Evolutionary conservation across 352 stramenopile genomes (phyloP), one percentile per base, ranked within the genome.

Genomic region (Pythium brachiatum): DNA sequence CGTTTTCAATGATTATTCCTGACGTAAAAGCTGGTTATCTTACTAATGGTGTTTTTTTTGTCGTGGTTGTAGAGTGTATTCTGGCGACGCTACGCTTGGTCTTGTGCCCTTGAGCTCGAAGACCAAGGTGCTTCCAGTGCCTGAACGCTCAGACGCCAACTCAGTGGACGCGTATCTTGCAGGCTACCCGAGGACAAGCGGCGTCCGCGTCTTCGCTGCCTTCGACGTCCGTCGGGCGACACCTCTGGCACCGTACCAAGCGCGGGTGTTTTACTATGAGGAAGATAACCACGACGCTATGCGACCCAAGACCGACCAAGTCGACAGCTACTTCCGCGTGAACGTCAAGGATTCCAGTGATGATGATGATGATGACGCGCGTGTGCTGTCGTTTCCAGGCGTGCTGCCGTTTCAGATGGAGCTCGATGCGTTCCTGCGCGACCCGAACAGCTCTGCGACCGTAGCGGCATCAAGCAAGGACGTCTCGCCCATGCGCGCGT

Each of bases 371-470:
- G 69, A 64, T 21, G 36, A 44, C 5, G 13, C 53, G 13, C 47
- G 61, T 3, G 51, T 43, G 16, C 18, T 74, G 15, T 43, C 46
- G 0, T 84, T 89, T 21, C 81, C 83, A 0, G 75, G 75, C 25
- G 64, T 83, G 15, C 52, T 92, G 12, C 70, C 75, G 27, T 75
- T 90, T 27, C 78, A 89, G 51, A 76, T 87, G 63, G 57, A 86
- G 8, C 32, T 80, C 7, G 85, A 90, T 25, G 58, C 62, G 52
- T 80, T 88, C 31, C 58, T 90, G 0, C 77, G 77, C 18, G 8
- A 21, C 16, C 36, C 36, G 36, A 23, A 44, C 2, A 20, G 13
- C 15, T 7, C 16, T 20, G 36, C 36, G 21, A 21, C 3, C 16
- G 36, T 20, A 6, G 3, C 8, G 15, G 13, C 36, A 1, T 3